Evolutionary conservation across 2,329 filamentous ascomycete species (phyloP).

Genomic region (Aspergillus sp.): DNA sequence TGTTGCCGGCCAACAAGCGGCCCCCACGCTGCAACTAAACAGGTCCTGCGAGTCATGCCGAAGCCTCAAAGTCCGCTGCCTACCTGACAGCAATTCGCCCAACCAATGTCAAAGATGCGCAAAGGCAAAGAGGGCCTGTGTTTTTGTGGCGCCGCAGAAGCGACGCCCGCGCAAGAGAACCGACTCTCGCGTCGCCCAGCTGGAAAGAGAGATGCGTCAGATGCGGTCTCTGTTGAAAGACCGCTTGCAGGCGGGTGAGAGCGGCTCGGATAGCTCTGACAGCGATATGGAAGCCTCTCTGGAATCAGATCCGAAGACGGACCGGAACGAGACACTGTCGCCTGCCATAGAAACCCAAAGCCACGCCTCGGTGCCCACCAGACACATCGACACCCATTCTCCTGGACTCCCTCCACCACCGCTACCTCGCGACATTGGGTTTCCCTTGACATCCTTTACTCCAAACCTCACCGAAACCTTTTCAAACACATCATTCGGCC

Average conservation of each 20-base stretch:
- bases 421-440: constrained; percentile 18
- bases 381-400: constrained; percentile 24
- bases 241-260: constrained; percentile 27
- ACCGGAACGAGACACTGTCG: constrained; percentile 18
- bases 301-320: constrained; percentile 22
- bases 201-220: constrained; percentile 38
- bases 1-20: constrained; percentile 15
- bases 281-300: constrained; percentile 24
- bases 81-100: constrained; percentile 29
- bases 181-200: constrained; percentile 35
- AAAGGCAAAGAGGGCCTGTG: constrained; percentile 32
- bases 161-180: constrained; percentile 37
- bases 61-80: constrained; percentile 36
- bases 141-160: constrained; percentile 37
- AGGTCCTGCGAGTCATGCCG: constrained; percentile 38
- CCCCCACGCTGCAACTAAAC: constrained; percentile 31
- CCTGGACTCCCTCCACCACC: constrained; percentile 18
- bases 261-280: constrained; percentile 24
- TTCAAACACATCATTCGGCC: constrained; percentile 15
- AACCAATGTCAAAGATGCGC: constrained; percentile 37
- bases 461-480: constrained; percentile 17
- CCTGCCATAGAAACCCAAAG: constrained; percentile 21
- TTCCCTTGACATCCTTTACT: constrained; percentile 20
- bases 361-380: constrained; percentile 20
- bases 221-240: constrained; percentile 37